Evolutionary conservation across 768 basidiomycete genomes (phyloP).

Genomic region (Pleurotus pulmonarius): DNA sequence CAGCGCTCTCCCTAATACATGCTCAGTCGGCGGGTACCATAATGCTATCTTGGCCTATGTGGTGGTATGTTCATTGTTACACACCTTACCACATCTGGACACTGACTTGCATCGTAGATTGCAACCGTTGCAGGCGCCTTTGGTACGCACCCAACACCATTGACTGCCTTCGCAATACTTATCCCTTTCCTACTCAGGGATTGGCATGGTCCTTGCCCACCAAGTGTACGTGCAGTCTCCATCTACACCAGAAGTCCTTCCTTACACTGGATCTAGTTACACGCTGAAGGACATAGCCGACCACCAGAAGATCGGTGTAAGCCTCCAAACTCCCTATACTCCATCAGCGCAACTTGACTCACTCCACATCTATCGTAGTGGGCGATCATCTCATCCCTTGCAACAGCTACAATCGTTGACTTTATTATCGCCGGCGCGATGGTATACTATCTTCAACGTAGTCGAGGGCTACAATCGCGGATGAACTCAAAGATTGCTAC

Average conservation of each 20-base stretch:
- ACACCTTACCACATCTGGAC: not conserved
- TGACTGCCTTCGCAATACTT: not conserved
- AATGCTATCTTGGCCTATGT: not conserved
- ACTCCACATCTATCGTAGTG: conserved; percentile 12
- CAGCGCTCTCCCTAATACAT: not conserved
- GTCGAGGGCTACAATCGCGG: conserved; percentile 12
- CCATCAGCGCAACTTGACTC: not conserved
- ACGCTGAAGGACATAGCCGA: not conserved
- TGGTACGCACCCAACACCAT: not conserved
- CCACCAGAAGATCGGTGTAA: not conserved
- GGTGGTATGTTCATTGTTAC: not conserved
- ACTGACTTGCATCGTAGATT: not conserved
- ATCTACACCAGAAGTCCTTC: not conserved
- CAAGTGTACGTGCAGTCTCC: not conserved
- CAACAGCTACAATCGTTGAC: conserved; percentile 18
- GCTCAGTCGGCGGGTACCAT: conserved; percentile 2
- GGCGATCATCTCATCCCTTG: conserved; percentile 20
- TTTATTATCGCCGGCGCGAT: conserved; percentile 20
- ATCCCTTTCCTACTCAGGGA: not conserved
- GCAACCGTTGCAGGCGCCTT: conserved; percentile 1
- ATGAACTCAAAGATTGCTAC: conserved; percentile 11
- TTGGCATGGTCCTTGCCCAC: conserved; percentile 2
- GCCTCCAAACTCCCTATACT: not conserved
- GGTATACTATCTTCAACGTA: conserved; percentile 19
- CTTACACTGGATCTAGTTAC: not conserved